Evolutionary conservation across 495 filamentous ascomycete genomes (phyloP).

Genomic region (Paragyromitra xinjiangensis): DNA sequence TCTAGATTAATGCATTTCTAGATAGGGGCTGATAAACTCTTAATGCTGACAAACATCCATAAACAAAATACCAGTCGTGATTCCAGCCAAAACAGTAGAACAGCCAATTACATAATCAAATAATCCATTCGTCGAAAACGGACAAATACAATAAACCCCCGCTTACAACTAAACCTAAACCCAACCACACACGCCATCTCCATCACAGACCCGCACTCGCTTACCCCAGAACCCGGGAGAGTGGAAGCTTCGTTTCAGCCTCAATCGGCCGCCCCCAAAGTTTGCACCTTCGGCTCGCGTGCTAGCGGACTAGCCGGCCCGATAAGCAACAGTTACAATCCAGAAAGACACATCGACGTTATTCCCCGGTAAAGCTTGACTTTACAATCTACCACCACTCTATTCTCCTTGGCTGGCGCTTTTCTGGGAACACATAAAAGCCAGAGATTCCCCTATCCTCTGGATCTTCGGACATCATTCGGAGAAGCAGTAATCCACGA

Average conservation of each 20-base stretch:
- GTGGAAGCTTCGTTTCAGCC: constrained; percentile 6
- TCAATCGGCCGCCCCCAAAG: constrained; percentile 1
- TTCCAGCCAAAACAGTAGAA: no score
- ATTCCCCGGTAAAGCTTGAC: constrained; percentile 21
- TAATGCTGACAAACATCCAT: no score
- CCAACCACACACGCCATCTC: background rate
- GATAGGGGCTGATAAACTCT: no score
- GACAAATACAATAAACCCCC: no score
- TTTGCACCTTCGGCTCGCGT: background rate
- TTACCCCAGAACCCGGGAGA: constrained; percentile 8
- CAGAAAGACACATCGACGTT: constrained; percentile 26
- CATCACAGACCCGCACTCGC: constrained; percentile 33
- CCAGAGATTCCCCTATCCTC: constrained; percentile 2
- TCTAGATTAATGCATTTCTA: background rate
- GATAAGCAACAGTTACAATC: background rate
- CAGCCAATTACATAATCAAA: no score
- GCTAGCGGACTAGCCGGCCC: constrained; percentile 20
- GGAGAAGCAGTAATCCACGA: background rate
- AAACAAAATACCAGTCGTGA: no score
- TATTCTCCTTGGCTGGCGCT: background rate
- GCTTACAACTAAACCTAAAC: background rate
- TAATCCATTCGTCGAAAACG: no score
- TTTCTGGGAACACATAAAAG: constrained; percentile 12
- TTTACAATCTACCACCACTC: background rate
- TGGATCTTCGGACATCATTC: background rate